Percentiles rank a stretch among this genome's conserved stretches.
phyloP scores from a whole-genome alignment of 768 basidiomycete genomes.

The Trametes elegans region DNA sequence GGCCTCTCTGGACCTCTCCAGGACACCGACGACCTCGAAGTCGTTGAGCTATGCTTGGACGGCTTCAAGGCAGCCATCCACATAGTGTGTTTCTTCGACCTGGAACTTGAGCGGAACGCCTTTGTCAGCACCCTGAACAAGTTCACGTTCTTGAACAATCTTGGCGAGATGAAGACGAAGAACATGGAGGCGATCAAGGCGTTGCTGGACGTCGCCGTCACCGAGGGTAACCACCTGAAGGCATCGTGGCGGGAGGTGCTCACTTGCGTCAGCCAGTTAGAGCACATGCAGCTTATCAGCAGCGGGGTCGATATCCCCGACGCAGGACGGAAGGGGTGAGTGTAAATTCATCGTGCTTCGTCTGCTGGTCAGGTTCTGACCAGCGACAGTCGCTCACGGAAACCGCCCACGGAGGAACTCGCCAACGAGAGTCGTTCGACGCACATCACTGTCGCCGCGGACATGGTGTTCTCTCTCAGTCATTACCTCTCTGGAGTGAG shows the following conservation, averaged over 20 bases:
- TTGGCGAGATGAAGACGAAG: constrained; percentile 98
- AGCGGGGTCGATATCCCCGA: constrained; percentile 86
- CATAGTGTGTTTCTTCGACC: constrained; percentile 95
- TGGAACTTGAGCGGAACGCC: constrained; percentile 97
- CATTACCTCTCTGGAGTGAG: constrained; percentile 92
- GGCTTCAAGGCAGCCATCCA: constrained; percentile 97
- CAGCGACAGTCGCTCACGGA: constrained; percentile 37
- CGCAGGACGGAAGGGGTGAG: constrained; percentile 73
- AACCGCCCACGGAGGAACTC: constrained; percentile 85
- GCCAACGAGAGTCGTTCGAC: constrained; percentile 97
- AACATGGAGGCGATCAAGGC: constrained; percentile 99
- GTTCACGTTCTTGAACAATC: constrained; percentile 96
- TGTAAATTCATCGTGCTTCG: constrained; percentile 4
- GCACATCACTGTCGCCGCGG: constrained; percentile 97
- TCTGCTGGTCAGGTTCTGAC: constrained; percentile 35
- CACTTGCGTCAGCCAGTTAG: constrained; percentile 96
- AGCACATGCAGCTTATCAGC: constrained; percentile 97
- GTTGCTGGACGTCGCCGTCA: constrained; percentile 89
- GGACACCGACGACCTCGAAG: constrained; percentile 90
- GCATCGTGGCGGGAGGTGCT: constrained; percentile 96
- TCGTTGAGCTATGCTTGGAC: constrained; percentile 89
- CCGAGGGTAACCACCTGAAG: constrained; percentile 96
- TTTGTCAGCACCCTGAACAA: constrained; percentile 96
- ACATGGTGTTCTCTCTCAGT: constrained; percentile 98
- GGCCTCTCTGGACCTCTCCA: constrained; percentile 93